Base-by-base conservation (phyloP, 2,329 filamentous ascomycete species). In the Lasiodiplodia gonubiensis region DNA sequence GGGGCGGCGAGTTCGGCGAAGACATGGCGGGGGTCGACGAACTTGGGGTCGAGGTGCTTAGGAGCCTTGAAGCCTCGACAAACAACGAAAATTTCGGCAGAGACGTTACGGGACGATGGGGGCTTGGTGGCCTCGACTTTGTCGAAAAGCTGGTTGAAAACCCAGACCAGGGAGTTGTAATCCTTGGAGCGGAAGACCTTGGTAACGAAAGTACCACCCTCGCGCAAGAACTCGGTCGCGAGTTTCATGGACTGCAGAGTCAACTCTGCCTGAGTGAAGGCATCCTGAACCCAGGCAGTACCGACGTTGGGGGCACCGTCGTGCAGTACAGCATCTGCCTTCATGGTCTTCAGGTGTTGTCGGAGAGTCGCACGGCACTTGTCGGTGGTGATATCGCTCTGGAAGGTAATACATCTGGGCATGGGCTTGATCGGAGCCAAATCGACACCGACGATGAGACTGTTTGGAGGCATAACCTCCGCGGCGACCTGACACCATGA, bases 61-160 rank as follows among this genome's bases (percentile, higher is more conserved):
- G 95, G 95, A 0, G 94, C 94, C 81, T 97, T 98, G 85, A 89
- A 99, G 23, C 94, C 95, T 71, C 90, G 89, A 81, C 94, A 98
- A 39, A 99, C 95, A 70, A 98, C 94, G 83, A 99, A 99, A 49
- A 98, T 98, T 84, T 99, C 95, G 71, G 95, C 95, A 8, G 93
- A 97, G 64, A 99, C 94, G 75, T 97, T 97, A 83, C 95, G 87
- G 10, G 93, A 97, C 0, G 93, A 97, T 0, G 95, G 95, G 3
- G 95, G 95, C 80, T 99, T 99, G 5, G 95, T 99, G 59, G 96
- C 94, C 78, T 99, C 94, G 70, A 99, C 95, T 72, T 95, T 96
- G 57, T 86, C 86, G 82, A 99, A 99, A 0, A 99, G 86, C 79
- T 99, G 95, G 77, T 97, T 97, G 83, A 98, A 93, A 39, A 98